phyloP scores from a whole-genome alignment of 2,329 filamentous ascomycete species.

The Incumbomyces delicatus region DNA sequence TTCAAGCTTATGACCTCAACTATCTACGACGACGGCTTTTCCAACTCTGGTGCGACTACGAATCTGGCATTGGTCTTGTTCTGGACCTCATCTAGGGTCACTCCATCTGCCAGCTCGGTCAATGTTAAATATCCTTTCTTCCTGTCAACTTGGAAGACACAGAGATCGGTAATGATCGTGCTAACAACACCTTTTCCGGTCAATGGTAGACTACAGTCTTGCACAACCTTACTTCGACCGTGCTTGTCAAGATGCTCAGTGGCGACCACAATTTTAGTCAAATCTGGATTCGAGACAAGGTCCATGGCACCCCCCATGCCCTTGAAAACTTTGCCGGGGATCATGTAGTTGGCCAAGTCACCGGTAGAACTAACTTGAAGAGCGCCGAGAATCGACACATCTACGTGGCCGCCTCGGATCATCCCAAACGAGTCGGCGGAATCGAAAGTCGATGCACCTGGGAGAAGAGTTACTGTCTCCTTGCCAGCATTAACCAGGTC shows the following conservation, averaged over 20 bases:
- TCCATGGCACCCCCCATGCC: conserved; percentile 78
- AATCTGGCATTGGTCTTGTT: conserved; percentile 63
- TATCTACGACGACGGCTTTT: conserved; percentile 30
- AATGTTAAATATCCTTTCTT: conserved; percentile 53
- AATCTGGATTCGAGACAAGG: conserved; percentile 59
- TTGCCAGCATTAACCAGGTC: conserved; percentile 83
- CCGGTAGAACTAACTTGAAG: conserved; percentile 70
- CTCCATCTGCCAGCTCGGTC: conserved; percentile 60
- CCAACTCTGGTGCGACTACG: conserved; percentile 48
- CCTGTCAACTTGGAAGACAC: conserved; percentile 69
- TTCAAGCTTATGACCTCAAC: too few species aligned
- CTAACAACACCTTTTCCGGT: conserved; percentile 59
- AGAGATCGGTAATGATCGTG: conserved; percentile 64
- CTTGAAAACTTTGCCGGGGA: conserved; percentile 74
- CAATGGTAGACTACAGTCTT: conserved; percentile 53
- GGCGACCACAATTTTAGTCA: conserved; percentile 62
- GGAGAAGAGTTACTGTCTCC: conserved; percentile 71
- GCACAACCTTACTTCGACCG: conserved; percentile 56
- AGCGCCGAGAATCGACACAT: conserved; percentile 73
- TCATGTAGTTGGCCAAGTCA: conserved; percentile 83
- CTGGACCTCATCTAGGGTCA: conserved; percentile 58
- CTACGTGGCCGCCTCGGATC: conserved; percentile 76
- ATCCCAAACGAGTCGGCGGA: conserved; percentile 75
- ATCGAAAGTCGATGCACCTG: conserved; percentile 69
- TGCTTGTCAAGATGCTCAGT: conserved; percentile 63